Percentiles rank a stretch among this genome's conserved stretches.
phyloP scores from a whole-genome alignment of 306 rosid genomes.

The Glycyrrhiza uralensis region DNA sequence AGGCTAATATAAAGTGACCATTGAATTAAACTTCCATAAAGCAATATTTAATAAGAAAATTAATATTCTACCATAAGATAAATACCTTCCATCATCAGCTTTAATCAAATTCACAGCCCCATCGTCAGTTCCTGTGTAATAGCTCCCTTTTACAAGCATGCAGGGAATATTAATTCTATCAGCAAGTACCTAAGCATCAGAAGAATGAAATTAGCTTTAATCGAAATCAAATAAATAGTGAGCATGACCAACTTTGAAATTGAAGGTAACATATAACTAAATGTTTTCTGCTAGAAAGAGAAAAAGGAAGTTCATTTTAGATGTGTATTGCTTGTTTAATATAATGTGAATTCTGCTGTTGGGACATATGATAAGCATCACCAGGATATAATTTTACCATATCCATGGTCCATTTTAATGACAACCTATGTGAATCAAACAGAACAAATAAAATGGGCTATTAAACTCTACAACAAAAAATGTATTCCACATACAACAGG shows the following conservation, averaged over 20 bases:
- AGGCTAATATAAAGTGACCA: conserved; percentile 14
- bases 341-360: background rate
- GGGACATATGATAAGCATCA: background rate
- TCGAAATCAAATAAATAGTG: conserved; percentile 16
- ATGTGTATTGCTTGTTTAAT: background rate
- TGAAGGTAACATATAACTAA: background rate
- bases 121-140: conserved; percentile 97
- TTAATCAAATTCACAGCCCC: conserved; percentile 95
- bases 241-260: conserved; percentile 5
- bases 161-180: conserved; percentile 93
- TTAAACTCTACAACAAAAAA: background rate
- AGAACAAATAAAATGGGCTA: conserved; percentile 19
- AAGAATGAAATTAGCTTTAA: conserved; percentile 29
- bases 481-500: background rate
- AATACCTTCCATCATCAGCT: conserved; percentile 85
- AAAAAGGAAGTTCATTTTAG: background rate
- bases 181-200: conserved; percentile 82
- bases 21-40: conserved; percentile 9
- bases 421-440: background rate
- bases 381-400: background rate
- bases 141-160: conserved; percentile 96
- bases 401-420: conserved; percentile 2
- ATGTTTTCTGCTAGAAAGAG: conserved; percentile 16
- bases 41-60: conserved; percentile 15
- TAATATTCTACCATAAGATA: conserved; percentile 16